A percentile compares a stretch with the other conserved stretches of the same genome.
Evolutionary conservation across 768 basidiomycete species (phyloP).

Genomic region (Xerocomellus dryophilus): DNA sequence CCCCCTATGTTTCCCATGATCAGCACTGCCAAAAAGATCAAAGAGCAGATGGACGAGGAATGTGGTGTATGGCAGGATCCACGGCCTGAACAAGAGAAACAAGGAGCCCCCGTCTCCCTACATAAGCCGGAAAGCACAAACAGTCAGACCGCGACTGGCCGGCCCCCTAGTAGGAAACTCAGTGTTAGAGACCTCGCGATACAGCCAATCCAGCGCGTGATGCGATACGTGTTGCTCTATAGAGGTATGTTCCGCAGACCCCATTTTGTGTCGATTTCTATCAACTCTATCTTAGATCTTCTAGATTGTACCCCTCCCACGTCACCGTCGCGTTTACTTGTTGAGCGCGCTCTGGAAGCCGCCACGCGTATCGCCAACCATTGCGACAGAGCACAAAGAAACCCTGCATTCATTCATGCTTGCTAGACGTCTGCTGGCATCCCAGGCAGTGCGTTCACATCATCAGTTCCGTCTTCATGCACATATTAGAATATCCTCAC

Average conservation of each 20-base stretch:
- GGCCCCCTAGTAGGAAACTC: constrained; percentile 18
- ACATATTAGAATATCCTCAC: background rate
- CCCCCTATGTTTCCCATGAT: constrained; percentile 11
- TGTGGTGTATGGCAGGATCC: background rate
- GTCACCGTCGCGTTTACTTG: constrained; percentile 48
- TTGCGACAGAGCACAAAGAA: constrained; percentile 60
- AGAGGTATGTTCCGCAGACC: constrained; percentile 41
- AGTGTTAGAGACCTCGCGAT: constrained; percentile 59
- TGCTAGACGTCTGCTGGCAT: constrained; percentile 6
- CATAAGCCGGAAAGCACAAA: background rate
- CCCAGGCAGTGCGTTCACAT: background rate
- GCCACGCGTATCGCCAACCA: constrained; percentile 56
- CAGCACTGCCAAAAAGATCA: constrained; percentile 2
- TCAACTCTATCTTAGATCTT: constrained; percentile 41
- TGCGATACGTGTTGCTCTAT: constrained; percentile 59
- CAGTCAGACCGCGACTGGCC: background rate
- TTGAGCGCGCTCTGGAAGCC: constrained; percentile 56
- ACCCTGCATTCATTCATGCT: constrained; percentile 41
- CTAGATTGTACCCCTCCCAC: constrained; percentile 46
- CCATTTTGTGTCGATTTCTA: background rate
- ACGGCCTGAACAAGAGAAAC: constrained; percentile 3
- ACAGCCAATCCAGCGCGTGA: constrained; percentile 60
- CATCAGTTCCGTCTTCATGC: background rate
- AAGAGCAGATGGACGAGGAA: constrained; percentile 5
- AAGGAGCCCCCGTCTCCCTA: background rate